Base-by-base conservation (phyloP, 2,329 filamentous ascomycete species). In the Ascochyta clinopodiicola region DNA sequence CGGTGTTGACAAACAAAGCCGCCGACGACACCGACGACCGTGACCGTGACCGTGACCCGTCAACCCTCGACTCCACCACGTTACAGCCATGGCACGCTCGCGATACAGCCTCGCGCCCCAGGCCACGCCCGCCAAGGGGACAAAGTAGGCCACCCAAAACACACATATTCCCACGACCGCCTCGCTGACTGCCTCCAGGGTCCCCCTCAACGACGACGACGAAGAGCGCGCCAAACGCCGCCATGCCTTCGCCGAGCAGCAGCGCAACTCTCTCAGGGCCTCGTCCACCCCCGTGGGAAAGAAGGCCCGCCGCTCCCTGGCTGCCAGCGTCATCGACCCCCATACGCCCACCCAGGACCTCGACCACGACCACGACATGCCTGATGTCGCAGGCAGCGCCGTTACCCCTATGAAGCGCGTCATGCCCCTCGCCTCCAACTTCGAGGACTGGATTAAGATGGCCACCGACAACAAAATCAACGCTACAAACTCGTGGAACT, bases 391-490 rank as follows among this genome's bases (percentile, higher is more conserved):
- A 55, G 89, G 90, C 29, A 86, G 82, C 60, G 91, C 89, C 34
- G 89, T 96, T 49, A 97, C 95, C 56, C 95, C 94, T 49, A 94
- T 96, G 89, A 96, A 96, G 83, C 90, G 93, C 58, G 91, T 70
- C 31, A 66, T 96, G 25, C 95, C 95, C 1, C 90, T 99, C 67
- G 82, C 99, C 50, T 95, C 95, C 70, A 99, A 99, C 78, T 99
- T 98, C 69, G 95, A 99, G 76, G 95, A 99, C 75, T 98, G 94
- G 95, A 98, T 99, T 92, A 99, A 98, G 83, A 96, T 99, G 92
- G 95, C 95, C 2, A 98, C 95, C 15, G 95, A 99, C 80, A 99
- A 99, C 69, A 83, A 82, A 74, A 99, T 99, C 82, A 99, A 98
- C 74, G 94, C 95, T 44, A 87, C 89, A 56, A 99, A 99, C 77